Evolutionary conservation across 805 yeast genomes (phyloP).

Genomic region (Ogataea pilisensis): DNA sequence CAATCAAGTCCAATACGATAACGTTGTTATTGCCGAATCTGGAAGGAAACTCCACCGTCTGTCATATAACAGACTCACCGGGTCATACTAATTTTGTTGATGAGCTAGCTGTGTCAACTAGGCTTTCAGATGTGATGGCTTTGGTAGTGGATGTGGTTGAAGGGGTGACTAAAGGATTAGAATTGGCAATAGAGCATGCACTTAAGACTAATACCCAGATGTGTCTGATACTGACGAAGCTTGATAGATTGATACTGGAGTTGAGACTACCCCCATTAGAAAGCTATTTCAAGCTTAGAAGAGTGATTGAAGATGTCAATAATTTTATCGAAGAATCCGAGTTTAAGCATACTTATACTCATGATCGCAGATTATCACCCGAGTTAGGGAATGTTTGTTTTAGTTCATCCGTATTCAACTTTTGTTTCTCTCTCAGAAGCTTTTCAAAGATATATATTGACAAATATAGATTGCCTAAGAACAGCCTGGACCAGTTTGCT

Average conservation of each 20-base stretch:
- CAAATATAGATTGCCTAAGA: conserved; percentile 24
- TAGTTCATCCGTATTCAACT: conserved; percentile 59
- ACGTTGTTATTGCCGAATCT: conserved; percentile 55
- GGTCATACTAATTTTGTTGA: conserved; percentile 87
- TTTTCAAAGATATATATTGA: conserved; percentile 53
- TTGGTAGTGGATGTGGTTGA: conserved; percentile 83
- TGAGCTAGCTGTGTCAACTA: conserved; percentile 57
- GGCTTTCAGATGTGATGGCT: conserved; percentile 60
- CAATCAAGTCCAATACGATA: conserved; percentile 61
- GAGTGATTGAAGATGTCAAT: conserved; percentile 63
- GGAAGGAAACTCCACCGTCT: conserved; percentile 47
- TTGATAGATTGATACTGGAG: conserved; percentile 84
- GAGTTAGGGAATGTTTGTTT: conserved; percentile 64
- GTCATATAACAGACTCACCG: conserved; percentile 80
- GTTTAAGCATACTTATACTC: conserved; percentile 23
- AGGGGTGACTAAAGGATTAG: conserved; percentile 64
- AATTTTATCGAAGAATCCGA: conserved; percentile 36
- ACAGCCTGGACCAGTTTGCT: conserved; percentile 40
- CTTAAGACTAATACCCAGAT: conserved; percentile 48
- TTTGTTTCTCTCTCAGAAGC: conserved; percentile 62
- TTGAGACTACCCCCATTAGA: conserved; percentile 70
- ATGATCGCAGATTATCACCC: conserved; percentile 48
- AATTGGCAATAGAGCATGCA: conserved; percentile 48
- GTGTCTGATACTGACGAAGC: conserved; percentile 65
- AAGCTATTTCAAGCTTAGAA: conserved; percentile 62